Evolutionary conservation across 2,329 filamentous ascomycete genomes (phyloP).

Genomic region (Zymoseptoria tritici): DNA sequence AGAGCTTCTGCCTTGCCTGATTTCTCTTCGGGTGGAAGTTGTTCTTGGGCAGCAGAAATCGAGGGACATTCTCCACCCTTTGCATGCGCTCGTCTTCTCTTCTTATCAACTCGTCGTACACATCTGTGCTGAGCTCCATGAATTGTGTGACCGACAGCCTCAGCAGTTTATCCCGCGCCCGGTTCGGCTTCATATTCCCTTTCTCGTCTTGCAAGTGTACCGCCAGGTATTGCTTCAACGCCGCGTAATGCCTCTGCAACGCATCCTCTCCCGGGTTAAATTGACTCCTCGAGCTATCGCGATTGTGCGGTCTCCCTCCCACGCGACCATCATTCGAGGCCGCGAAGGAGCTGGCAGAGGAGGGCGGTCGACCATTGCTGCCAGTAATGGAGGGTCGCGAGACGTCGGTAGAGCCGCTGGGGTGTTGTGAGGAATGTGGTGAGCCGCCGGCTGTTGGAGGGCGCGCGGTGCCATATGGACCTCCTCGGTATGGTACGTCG

Average conservation of each 20-base stretch:
- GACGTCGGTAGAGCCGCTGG: constrained; percentile 32
- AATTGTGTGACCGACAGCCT: constrained; percentile 88
- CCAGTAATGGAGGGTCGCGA: constrained; percentile 48
- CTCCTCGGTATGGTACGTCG: constrained; percentile 22
- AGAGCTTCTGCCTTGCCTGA: constrained; percentile 91
- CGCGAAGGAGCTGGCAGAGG: constrained; percentile 81
- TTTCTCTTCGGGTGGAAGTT: constrained; percentile 96
- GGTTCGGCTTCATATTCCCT: constrained; percentile 67
- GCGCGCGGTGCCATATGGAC: constrained; percentile 26
- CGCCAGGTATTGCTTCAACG: constrained; percentile 69
- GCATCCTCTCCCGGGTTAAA: constrained; percentile 52
- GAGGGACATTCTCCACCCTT: constrained; percentile 49
- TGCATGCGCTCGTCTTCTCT: constrained; percentile 59
- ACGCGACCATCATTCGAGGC: constrained; percentile 71
- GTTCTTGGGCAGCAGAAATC: constrained; percentile 73
- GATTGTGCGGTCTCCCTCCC: constrained; percentile 11
- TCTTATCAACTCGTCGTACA: constrained; percentile 88
- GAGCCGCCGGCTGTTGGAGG: constrained; percentile 17
- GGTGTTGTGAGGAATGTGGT: constrained; percentile 33
- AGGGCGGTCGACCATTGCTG: constrained; percentile 52
- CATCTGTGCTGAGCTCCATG: constrained; percentile 93
- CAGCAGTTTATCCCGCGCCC: constrained; percentile 88
- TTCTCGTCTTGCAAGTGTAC: constrained; percentile 66
- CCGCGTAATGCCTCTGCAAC: constrained; percentile 71
- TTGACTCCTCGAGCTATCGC: constrained; percentile 49